Evolutionary conservation across 2,329 filamentous ascomycete species (phyloP), one percentile per base, ranked within the genome.

Genomic region (Scedosporium aurantiacum): DNA sequence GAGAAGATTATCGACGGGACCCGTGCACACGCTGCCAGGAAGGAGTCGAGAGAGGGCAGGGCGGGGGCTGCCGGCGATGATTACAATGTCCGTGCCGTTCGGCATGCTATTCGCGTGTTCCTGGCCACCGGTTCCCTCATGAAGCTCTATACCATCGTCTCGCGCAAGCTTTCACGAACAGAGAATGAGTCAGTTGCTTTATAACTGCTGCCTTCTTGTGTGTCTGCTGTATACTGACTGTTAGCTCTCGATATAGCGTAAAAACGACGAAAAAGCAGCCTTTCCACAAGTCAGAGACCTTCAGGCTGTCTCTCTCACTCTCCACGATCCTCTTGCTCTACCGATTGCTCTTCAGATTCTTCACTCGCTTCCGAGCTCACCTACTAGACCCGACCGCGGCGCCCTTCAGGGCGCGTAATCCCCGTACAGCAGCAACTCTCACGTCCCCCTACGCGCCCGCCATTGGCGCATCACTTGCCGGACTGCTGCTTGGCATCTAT

Each of bases 291-390:
- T 90, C 87, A 0, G 79, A 86, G 0, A 88, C 89, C 25, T 78
- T 94, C 58, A 84, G 91, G 61, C 79, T 96, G 8, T 93, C 91
- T 0, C 78, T 92, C 7, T 94, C 91, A 0, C 80, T 97, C 14
- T 92, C 91, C 16, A 82, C 89, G 2, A 91, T 97, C 65, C 81
- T 97, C 21, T 84, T 97, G 52, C 84, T 96, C 64, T 94, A 99
- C 72, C 86, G 94, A 32, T 79, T 96, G 1, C 84, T 97, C 27
- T 91, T 93, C 75, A 90, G 93, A 63, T 96, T 97, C 79, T 89
- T 97, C 68, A 83, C 83, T 27, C 84, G 90, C 28, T 78, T 97
- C 52, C 87, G 93, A 57, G 79, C 82, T 1, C 90, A 91, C 65
- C 79, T 99, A 3, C 84, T 95, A 50, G 86, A 88, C 41, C 83